A percentile compares a stretch with the other conserved stretches of the same genome.
Conservation (phyloP, 2,329 filamentous ascomycete species). For the Colletotrichum sp. region DNA sequence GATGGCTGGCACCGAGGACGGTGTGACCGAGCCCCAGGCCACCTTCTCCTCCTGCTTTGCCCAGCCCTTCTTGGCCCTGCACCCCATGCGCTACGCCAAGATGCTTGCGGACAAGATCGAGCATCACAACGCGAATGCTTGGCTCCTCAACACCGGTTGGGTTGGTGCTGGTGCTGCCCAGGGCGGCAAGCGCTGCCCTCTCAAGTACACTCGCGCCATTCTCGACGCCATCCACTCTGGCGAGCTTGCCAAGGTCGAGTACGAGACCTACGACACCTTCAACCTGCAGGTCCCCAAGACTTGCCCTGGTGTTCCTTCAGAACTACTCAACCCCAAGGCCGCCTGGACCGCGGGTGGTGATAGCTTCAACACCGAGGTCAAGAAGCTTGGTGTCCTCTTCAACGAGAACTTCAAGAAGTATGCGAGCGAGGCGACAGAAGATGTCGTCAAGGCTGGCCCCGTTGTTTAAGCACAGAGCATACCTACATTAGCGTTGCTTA, state of each 20-base stretch:
- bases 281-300: constrained; percentile 94
- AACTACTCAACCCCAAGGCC: constrained; percentile 93
- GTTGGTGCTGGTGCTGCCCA: constrained; percentile 89
- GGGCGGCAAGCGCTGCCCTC: constrained; percentile 93
- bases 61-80: constrained; percentile 96
- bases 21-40: constrained; percentile 94
- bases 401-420: constrained; percentile 99
- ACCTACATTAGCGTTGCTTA: neutral
- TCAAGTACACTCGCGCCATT: constrained; percentile 99
- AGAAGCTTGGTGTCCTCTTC: constrained; percentile 89
- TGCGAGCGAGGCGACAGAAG: constrained; percentile 78
- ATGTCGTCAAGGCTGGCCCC: constrained; percentile 74
- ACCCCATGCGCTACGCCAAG: constrained; percentile 98
- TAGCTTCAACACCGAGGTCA: constrained; percentile 86
- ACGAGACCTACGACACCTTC: constrained; percentile 95
- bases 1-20: constrained; percentile 99
- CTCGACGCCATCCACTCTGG: constrained; percentile 98
- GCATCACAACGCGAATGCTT: constrained; percentile 92
- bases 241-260: constrained; percentile 90
- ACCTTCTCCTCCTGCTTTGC: constrained; percentile 99
- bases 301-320: constrained; percentile 86
- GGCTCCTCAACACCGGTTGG: constrained; percentile 99
- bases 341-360: constrained; percentile 85
- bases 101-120: constrained; percentile 99
- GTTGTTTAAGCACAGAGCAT: constrained; percentile 28